Evolutionary conservation across 768 basidiomycete genomes (phyloP).

Genomic region (Hygrocybe punicea): DNA sequence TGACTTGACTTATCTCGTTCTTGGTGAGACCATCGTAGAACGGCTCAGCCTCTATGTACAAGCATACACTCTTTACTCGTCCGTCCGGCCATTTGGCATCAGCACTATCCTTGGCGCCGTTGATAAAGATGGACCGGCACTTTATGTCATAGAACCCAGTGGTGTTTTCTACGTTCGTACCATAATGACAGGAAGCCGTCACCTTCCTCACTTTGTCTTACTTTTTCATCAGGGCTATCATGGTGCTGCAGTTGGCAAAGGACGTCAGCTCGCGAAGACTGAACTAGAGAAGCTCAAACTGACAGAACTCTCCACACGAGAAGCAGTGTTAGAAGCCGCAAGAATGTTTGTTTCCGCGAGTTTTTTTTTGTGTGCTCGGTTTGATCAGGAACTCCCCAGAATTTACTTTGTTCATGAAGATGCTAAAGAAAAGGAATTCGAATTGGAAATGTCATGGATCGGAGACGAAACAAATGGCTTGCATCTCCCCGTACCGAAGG

Average conservation of each 20-base stretch:
- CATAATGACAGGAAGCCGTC: neutral
- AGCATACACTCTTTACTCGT: constrained; percentile 95
- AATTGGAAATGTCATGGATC: constrained; percentile 97
- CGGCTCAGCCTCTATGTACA: constrained; percentile 89
- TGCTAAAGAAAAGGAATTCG: constrained; percentile 96
- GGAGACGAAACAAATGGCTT: constrained; percentile 75
- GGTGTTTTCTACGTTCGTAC: constrained; percentile 80
- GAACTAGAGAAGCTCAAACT: constrained; percentile 95
- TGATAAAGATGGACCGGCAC: constrained; percentile 80
- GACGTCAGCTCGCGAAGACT: constrained; percentile 96
- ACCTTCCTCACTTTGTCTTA: neutral
- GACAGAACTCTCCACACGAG: constrained; percentile 68
- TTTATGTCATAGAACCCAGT: constrained; percentile 93
- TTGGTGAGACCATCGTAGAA: constrained; percentile 47
- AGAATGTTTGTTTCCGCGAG: constrained; percentile 67
- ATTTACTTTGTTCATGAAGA: constrained; percentile 98
- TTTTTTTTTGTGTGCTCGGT: neutral
- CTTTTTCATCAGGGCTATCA: constrained; percentile 73
- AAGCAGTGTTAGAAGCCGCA: constrained; percentile 91
- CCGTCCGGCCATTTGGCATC: constrained; percentile 94
- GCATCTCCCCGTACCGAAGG: constrained; percentile 82
- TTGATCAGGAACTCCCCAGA: constrained; percentile 41
- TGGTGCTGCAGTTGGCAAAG: constrained; percentile 96
- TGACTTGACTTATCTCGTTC: neutral
- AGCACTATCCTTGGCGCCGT: constrained; percentile 88